These are phyloP conservation scores for Candida taoyuanica DNA, from an alignment of 805 yeast genomes.

Conservation along the genomic window DNA sequence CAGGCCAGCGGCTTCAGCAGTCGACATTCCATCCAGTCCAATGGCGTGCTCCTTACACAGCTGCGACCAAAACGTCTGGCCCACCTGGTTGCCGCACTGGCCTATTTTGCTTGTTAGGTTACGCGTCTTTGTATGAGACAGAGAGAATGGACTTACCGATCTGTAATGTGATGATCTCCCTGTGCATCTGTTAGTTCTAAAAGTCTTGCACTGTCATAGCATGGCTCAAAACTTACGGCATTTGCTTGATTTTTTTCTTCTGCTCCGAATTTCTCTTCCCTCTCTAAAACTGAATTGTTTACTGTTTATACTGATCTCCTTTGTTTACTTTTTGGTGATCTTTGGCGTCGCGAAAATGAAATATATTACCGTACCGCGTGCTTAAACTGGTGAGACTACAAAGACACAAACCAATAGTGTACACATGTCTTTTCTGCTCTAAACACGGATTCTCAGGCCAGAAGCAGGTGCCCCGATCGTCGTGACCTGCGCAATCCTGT, in stretches of 20 bases:
- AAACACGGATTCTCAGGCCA: slow-evolving; percentile 57
- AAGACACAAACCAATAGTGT: not conserved
- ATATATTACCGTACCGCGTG: too few species aligned
- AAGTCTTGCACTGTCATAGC: too few species aligned
- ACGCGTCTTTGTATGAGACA: not conserved
- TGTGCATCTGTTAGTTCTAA: slow-evolving; percentile 3
- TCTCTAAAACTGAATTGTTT: too few species aligned
- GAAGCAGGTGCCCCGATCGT: slow-evolving; percentile 88
- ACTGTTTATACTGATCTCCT: not conserved
- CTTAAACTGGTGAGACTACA: too few species aligned
- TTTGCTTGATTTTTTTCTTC: too few species aligned
- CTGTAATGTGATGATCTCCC: slow-evolving; percentile 17
- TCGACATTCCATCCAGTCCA: slow-evolving; percentile 32
- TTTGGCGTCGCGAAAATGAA: slow-evolving; percentile 1
- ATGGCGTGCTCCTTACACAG: slow-evolving; percentile 85
- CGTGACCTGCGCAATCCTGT: slow-evolving; percentile 71
- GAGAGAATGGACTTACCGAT: slow-evolving; percentile 10
- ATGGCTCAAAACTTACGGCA: slow-evolving; percentile 6
- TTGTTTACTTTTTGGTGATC: slow-evolving; percentile 1
- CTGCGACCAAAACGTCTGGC: slow-evolving; percentile 89
- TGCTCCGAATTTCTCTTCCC: too few species aligned
- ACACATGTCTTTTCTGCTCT: not conserved
- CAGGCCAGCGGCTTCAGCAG: slow-evolving; percentile 2
- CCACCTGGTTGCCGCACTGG: slow-evolving; percentile 97
- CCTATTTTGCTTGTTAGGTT: slow-evolving; percentile 27